Percentiles rank a stretch among this genome's conserved stretches.
These are phyloP conservation scores for Verticillium longisporum DNA, from an alignment of 2,329 filamentous ascomycete species.

Conservation along the genomic window DNA sequence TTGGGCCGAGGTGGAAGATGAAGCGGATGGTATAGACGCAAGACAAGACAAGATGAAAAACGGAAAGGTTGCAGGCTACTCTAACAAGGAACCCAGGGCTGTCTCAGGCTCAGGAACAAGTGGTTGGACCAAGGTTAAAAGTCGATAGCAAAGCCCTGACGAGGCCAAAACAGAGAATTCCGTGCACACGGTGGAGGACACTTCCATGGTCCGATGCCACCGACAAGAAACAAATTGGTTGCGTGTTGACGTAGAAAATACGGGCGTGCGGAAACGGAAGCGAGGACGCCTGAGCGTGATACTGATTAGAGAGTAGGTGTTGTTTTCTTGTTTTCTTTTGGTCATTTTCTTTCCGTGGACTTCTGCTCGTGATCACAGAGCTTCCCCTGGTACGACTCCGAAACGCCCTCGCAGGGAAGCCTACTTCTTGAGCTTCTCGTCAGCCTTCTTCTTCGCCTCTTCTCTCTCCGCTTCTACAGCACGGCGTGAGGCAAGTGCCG, in stretches of 20 bases:
- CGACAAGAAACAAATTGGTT: too few species aligned
- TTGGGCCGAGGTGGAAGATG: conserved; percentile 54
- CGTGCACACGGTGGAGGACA: background rate
- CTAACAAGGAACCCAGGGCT: conserved; percentile 12
- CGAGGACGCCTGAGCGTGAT: too few species aligned
- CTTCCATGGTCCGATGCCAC: background rate
- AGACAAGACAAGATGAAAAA: background rate
- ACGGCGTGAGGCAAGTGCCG: background rate
- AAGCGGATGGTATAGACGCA: conserved; percentile 19
- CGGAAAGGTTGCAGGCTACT: background rate
- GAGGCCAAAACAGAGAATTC: conserved; percentile 2
- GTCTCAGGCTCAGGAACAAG: conserved; percentile 17
- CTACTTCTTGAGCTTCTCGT: background rate
- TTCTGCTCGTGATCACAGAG: background rate
- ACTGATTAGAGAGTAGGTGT: too few species aligned
- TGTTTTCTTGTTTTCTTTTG: background rate
- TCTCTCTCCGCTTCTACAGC: background rate
- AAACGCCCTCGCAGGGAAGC: background rate
- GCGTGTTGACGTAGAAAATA: too few species aligned
- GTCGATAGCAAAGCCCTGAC: conserved; percentile 15
- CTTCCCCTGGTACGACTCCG: background rate
- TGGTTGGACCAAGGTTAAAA: conserved; percentile 35
- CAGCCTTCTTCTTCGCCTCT: background rate
- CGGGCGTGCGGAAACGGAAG: too few species aligned
- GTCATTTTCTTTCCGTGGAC: background rate